phyloP scores from a whole-genome alignment of 2,329 filamentous ascomycete genomes.

The Microdochium paspali region DNA sequence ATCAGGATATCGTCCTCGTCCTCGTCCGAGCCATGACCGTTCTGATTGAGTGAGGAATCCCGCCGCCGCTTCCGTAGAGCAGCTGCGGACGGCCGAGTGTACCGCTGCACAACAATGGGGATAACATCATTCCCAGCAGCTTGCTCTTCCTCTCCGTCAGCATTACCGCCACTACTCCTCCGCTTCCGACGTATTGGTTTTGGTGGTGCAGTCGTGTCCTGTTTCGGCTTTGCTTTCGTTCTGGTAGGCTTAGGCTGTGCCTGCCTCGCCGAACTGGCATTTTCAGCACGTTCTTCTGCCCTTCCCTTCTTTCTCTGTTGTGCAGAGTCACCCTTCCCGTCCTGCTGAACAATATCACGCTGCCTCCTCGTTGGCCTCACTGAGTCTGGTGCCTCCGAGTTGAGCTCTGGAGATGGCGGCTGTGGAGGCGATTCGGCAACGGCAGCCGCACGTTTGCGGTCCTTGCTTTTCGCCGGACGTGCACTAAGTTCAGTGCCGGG shows the following conservation, averaged over 20 bases:
- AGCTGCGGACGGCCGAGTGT: conserved; percentile 28
- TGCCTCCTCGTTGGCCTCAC: conserved; percentile 21
- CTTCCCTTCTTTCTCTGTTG: too few relatives aligned
- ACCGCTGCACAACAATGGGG: conserved; percentile 52
- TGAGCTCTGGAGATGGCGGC: conserved; percentile 28
- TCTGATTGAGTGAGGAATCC: conserved; percentile 20
- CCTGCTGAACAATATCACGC: conserved; percentile 11
- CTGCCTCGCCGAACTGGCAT: conserved; percentile 31
- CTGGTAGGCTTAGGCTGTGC: conserved; percentile 23
- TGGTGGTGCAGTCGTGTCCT: conserved; percentile 9
- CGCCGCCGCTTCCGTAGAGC: conserved; percentile 10
- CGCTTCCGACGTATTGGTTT: conserved; percentile 9
- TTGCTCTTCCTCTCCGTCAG: background rate
- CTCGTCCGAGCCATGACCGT: conserved; percentile 25
- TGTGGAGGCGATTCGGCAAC: conserved; percentile 17
- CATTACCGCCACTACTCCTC: conserved; percentile 10
- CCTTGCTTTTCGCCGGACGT: conserved; percentile 17
- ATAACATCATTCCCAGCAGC: conserved; percentile 22
- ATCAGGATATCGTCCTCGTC: conserved; percentile 31
- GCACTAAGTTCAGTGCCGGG: conserved; percentile 30
- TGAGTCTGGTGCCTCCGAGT: conserved; percentile 22
- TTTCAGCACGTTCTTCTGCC: conserved; percentile 14
- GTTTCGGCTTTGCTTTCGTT: conserved; percentile 3
- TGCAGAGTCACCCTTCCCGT: too few relatives aligned
- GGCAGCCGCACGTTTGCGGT: conserved; percentile 31